Base-by-base conservation (phyloP, 129 eudicot genomes). In the Pseudognaphalium luteoalbum region DNA sequence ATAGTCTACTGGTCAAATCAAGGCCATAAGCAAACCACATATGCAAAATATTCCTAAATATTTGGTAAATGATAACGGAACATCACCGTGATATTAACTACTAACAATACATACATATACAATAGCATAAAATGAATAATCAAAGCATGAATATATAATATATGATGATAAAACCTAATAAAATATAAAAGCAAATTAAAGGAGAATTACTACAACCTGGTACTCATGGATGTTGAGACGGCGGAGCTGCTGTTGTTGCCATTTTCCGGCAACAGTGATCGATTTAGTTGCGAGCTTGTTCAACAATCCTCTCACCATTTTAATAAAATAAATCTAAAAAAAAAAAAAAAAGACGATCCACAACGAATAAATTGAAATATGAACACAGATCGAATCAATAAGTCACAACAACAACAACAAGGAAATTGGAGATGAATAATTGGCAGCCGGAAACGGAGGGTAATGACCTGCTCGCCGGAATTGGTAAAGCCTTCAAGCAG, bases 171-270 rank as follows among this genome's bases (percentile, higher is more conserved):
- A 12, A 29, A 12, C 21, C 32, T 64, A 14, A 66, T 10, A 20
- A 57, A 44, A 20, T 17, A n/a, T n/a, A n/a, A n/a, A n/a, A 7
- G 15, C 7, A 50, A 20, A 68, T 30, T 76, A 71, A 17, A 51
- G 37, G 68, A 10, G 29, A n/a, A 68, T 22, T 20, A 47, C n/a
- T 25, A 59, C 4, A 39, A 93, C 99, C 99, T 94, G 99, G 82
- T 91, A 94, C 79, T 94, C 99, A 70, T 94, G 99, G 82, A 94
- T 91, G 84, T 94, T 94, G 89, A 94, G 97, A 66, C 93, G 97
- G 65, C 99, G 99, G 82, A 94, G 90, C 90, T 94, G 99, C 70
- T 94, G 96, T 52, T 87, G 96, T 69, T 94, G 99, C 97, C 97
- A 94, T 85, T 83, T 89, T 60, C 99, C 97, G 83, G 96, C 97